Conservation (phyloP, 1,139 yeast genomes). For the Hyphopichia fennica region DNA sequence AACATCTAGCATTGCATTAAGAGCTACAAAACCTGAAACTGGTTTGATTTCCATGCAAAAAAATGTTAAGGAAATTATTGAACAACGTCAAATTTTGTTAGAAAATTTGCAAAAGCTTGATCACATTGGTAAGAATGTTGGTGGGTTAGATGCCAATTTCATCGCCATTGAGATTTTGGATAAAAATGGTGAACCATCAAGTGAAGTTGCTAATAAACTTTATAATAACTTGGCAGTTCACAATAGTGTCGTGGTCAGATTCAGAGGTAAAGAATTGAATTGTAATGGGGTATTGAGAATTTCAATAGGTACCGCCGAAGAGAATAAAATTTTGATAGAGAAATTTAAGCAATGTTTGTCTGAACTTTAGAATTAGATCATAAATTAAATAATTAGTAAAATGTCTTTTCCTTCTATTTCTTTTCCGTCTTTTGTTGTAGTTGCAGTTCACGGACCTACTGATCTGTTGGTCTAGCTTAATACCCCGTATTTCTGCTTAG, state of each 20-base stretch:
- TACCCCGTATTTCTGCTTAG: too few species aligned
- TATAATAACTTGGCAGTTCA: slow-evolving; percentile 71
- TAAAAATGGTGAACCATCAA: slow-evolving; percentile 61
- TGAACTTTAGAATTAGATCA: slow-evolving; percentile 8
- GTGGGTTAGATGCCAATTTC: slow-evolving; percentile 89
- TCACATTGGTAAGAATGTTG: slow-evolving; percentile 72
- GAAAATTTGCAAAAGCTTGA: slow-evolving; percentile 51
- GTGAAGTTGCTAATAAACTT: slow-evolving; percentile 64
- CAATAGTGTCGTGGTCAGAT: slow-evolving; percentile 81
- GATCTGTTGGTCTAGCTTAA: too few species aligned
- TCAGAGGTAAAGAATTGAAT: slow-evolving; percentile 85
- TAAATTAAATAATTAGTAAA: slow-evolving; percentile 1
- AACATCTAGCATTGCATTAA: slow-evolving; percentile 71
- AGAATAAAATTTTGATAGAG: slow-evolving; percentile 58
- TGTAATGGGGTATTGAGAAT: slow-evolving; percentile 86
- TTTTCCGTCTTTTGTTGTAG: too few species aligned
- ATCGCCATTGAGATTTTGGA: slow-evolving; percentile 69
- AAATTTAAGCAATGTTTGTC: slow-evolving; percentile 38
- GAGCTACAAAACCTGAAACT: slow-evolving; percentile 59
- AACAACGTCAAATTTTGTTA: slow-evolving; percentile 57
- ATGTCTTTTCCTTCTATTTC: too few species aligned
- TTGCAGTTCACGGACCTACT: too few species aligned
- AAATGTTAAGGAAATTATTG: slow-evolving; percentile 49
- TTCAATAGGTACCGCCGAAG: slow-evolving; percentile 80
- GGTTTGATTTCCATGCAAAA: slow-evolving; percentile 62